These are phyloP conservation scores for Trapa bicornis DNA, from an alignment of 345 rosid genomes.

Conservation along the genomic window DNA sequence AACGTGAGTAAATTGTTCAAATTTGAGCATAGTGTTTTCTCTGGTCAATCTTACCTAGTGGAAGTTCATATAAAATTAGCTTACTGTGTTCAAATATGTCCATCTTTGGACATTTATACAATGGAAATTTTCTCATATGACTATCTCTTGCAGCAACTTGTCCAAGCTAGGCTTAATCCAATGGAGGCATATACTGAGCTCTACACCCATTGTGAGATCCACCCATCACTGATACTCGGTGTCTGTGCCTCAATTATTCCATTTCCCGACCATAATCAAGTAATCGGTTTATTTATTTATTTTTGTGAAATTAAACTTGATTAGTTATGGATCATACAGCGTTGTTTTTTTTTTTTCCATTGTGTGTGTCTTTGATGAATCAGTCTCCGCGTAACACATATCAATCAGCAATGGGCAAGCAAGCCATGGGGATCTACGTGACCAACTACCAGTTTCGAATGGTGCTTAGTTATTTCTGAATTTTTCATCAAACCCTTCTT, in stretches of 20 bases:
- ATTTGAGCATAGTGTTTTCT: neutral
- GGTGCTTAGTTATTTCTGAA: conserved; percentile 26
- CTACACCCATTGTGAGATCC: conserved; percentile 97
- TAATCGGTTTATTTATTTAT: conserved; percentile 6
- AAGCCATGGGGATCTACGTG: conserved; percentile 98
- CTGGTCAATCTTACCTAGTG: neutral
- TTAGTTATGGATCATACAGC: neutral
- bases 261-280: conserved; percentile 99
- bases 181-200: conserved; percentile 74
- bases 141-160: conserved; percentile 54
- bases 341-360: conserved; percentile 1
- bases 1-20: conserved; percentile 41
- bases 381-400: conserved; percentile 99
- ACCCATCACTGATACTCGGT: conserved; percentile 90
- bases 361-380: conserved; percentile 11
- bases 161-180: conserved; percentile 64
- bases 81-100: neutral
- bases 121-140: neutral
- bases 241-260: conserved; percentile 99
- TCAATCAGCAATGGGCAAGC: conserved; percentile 99
- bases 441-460: conserved; percentile 96
- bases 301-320: conserved; percentile 2
- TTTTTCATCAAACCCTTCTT: neutral
- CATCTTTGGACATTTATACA: neutral
- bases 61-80: neutral